These are phyloP conservation scores for Isochrysis galbana DNA, from an alignment of 78 protist species.

Conservation along the genomic window DNA sequence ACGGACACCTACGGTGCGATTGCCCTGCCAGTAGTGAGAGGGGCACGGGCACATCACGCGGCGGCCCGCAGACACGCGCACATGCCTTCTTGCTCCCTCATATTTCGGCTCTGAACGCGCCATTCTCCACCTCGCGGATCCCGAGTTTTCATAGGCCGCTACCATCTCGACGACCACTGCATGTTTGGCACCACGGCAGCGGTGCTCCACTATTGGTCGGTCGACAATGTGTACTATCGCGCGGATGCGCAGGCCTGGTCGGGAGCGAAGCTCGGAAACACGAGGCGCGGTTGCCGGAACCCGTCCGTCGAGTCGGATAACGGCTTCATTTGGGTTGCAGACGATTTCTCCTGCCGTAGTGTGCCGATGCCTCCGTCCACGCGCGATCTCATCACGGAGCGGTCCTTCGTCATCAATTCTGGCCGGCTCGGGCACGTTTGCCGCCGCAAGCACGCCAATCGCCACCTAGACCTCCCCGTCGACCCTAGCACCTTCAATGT, in stretches of 20 bases:
- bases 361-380: background rate
- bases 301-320: background rate
- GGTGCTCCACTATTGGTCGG: background rate
- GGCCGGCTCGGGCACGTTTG: background rate
- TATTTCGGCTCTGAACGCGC: no score
- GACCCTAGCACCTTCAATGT: background rate
- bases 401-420: background rate
- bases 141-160: no score
- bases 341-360: background rate
- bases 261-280: background rate
- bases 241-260: background rate
- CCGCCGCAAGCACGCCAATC: background rate
- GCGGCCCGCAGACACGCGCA: no score
- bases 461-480: background rate
- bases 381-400: background rate
- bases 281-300: background rate
- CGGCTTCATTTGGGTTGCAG: background rate
- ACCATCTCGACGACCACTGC: constrained; percentile 17
- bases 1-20: background rate
- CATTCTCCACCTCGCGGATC: no score
- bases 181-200: background rate
- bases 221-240: background rate
- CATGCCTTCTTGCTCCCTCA: no score
- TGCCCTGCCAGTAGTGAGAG: no score
- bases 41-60: no score